Evolutionary conservation across 805 yeast genomes (phyloP), one percentile per base, ranked within the genome.

Genomic region (Blastobotrys attinorum): DNA sequence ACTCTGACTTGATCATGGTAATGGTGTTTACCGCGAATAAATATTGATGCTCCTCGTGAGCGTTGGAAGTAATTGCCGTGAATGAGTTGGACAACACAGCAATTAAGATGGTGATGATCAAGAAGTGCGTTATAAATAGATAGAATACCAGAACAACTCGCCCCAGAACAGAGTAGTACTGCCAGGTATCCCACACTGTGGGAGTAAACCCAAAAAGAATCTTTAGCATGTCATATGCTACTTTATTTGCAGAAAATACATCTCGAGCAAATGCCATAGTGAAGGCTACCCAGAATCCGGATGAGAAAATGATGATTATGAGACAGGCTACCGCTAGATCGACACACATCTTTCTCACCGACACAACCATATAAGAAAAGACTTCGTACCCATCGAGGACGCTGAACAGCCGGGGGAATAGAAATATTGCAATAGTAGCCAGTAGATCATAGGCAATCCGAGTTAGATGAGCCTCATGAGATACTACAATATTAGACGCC

Each of bases 121-220:
- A 70, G 54, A 76, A 76, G 46, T 76, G 79, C 42, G 73, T 71
- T 48, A 75, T 63, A 47, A 75, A 75, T 22, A 76, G 62, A 52
- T 72, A 76, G n/a, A 71, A 64, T 54, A 76, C 62, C 45, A 72
- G 69, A 18, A 74, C 63, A n/a, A 59, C 49, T 31, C 71, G 62
- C 0, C 81, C 81, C 33, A 74, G 55, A 1, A 59, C 49, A 33
- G 74, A 68, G 51, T 72, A 76, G 42, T 64, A 61, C 31, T 63
- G 58, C 80, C 80, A 75, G 43, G 70, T 71, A 37, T 66, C 65
- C 81, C 81, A 76, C 2, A 76, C 79, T 0, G 79, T 73, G 0
- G 81, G 80, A 1, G 81, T 76, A 54, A 72, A 76, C 0, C 81
- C 81, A 54, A 75, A 75, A 47, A 76, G 66, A 3, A 76, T 63